Base-by-base conservation (phyloP, 2,329 filamentous ascomycete genomes). In the Penicillium brasilianum region DNA sequence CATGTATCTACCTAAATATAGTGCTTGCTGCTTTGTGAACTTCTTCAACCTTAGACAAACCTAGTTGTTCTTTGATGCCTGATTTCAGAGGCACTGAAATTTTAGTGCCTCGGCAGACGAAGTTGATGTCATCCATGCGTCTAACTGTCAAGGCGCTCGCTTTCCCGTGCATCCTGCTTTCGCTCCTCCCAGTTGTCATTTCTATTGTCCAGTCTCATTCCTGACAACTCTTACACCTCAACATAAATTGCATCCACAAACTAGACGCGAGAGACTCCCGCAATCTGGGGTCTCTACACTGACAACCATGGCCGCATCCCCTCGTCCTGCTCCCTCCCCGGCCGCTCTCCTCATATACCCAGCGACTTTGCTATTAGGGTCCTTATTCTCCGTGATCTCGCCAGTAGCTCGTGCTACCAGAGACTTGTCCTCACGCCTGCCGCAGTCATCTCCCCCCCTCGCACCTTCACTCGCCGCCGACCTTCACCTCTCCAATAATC, bases 321-420 rank as follows among this genome's bases (percentile, higher is more conserved):
- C 63, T 49, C 61, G 61, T 58, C 60, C 63, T 49, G 57, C 64
- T 8, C 60, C 54, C 43, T 66, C 59, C 81, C 89, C 96, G 74
- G 78, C 83, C 25, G 80, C 89, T 22, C 84, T 97, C 32, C 76
- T 81, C 2, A 79, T 91, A 62, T 98, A 97, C 80, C 94, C 94
- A 4, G 69, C 81, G 28, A 89, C 93, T 7, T 87, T 99, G 60
- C 65, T 92, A 58, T 85, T 97, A 67, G 95, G 95, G 66, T 90
- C 91, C 30, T 72, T 96, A 67, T 97, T 92, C 83, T 89, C 90
- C 49, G 80, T 87, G 37, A 78, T 98, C 55, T 93, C 92, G 18
- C 93, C 93, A 1, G 81, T 87, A 62, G 88, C 88, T 11, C 88
- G 87, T 46, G 77, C 76, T 72, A 62, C 65, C 1, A 61, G 65